Conservation (phyloP, 208 protist genomes). For the Leishmania major region DNA sequence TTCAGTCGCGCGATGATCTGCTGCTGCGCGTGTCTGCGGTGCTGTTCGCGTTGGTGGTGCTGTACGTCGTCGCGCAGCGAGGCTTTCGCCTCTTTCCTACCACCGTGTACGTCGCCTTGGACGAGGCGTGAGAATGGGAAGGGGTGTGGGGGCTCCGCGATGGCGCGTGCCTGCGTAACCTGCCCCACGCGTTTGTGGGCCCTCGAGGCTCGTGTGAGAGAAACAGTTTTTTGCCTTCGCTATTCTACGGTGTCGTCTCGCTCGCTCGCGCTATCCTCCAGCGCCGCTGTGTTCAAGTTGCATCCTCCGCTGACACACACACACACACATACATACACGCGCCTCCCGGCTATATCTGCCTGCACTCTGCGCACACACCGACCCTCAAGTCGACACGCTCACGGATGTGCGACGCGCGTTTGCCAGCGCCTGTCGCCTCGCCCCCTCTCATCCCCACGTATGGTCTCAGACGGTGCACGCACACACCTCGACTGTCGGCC, state of each 20-base stretch:
- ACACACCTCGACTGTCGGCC: neutral
- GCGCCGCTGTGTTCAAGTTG: neutral
- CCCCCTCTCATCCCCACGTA: neutral
- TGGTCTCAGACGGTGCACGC: neutral
- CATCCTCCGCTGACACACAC: neutral
- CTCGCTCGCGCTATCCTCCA: neutral
- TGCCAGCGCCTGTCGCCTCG: neutral
- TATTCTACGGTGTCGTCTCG: neutral
- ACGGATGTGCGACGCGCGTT: neutral
- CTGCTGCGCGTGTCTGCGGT: slow-evolving; percentile 60
- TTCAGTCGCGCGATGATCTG: slow-evolving; percentile 68
- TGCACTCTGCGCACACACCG: neutral
- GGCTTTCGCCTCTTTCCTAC: slow-evolving; percentile 73
- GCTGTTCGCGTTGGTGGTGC: slow-evolving; percentile 62
- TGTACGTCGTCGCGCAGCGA: slow-evolving; percentile 70
- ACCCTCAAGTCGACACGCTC: neutral
- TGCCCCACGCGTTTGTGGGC: neutral
- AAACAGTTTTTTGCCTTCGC: neutral
- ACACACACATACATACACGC: neutral
- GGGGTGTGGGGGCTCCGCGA: neutral
- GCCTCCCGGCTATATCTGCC: neutral
- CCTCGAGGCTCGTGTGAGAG: neutral
- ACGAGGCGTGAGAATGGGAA: neutral
- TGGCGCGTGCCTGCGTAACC: neutral
- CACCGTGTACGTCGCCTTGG: slow-evolving; percentile 44